Evolutionary conservation across 2,329 filamentous ascomycete genomes (phyloP), one percentile per base, ranked within the genome.

Genomic region (Magnaporthiopsis poae): DNA sequence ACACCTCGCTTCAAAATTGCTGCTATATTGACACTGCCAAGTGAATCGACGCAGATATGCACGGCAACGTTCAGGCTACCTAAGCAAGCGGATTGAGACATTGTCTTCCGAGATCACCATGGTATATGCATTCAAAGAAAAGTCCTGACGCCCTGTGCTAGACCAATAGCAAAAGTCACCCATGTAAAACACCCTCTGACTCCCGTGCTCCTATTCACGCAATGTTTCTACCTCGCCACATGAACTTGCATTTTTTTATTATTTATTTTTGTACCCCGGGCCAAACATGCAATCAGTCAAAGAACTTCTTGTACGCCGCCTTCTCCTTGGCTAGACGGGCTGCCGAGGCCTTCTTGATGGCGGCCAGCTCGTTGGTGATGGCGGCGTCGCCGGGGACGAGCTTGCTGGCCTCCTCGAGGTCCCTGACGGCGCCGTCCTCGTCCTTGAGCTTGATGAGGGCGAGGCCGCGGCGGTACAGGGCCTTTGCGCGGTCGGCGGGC

Each of bases 271-370:
- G 15, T 18, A 15, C 5, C 39, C 39, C 15, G 35, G 12, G 12
- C 35, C 31, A 7, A 56, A 56, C n/a, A 56, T 3, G 39, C 18
- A n/a, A 56, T 77, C 75, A 97, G 96, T 79, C 92, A 75, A 98
- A 98, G 79, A 96, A 95, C 81, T 96, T 98, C 81, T 90, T 90
- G 76, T 94, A 96, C 7, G 89, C 90, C 72, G 90, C 91, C 85
- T 93, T 96, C 82, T 97, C 91, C 86, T 93, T 96, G 76, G 90
- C 90, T 69, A 87, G 84, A 69, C 89, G 85, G 67, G 89, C 90
- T 13, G 86, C 83, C 33, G 90, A 85, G 72, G 84, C 86, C 80
- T 89, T 89, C 85, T 93, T 96, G 65, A 95, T 87, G n/a, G 83
- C 79, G 25, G 85, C 83, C 66, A 96, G 83, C 80, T 97, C 92